Percentiles rank a stretch among this genome's conserved stretches.
These are phyloP conservation scores for Solanum sitiens DNA, from an alignment of 257 asterid genomes.

Conservation along the genomic window DNA sequence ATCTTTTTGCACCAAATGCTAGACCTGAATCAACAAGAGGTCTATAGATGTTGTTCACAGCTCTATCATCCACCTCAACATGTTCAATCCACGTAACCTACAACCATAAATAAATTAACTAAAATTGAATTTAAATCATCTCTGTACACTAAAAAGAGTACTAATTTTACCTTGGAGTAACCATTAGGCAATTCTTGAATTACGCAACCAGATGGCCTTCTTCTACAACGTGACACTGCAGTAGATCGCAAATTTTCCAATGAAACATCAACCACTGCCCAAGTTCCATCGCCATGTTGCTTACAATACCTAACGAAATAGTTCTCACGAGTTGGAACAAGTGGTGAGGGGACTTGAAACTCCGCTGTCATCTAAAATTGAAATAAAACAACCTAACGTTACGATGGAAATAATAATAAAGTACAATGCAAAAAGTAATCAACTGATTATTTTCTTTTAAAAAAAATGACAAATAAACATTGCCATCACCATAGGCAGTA, in stretches of 20 bases:
- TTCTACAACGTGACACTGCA: conserved; percentile 21
- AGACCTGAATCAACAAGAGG: conserved; percentile 31
- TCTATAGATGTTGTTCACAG: conserved; percentile 30
- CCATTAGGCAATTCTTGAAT: conserved; percentile 55
- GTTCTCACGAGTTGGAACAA: conserved; percentile 45
- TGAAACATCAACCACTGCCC: conserved; percentile 61
- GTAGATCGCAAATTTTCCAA: conserved; percentile 34
- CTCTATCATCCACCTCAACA: conserved; percentile 40
- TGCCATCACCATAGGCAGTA: not conserved
- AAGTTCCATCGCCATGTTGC: conserved; percentile 32
- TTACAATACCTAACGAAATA: conserved; percentile 42
- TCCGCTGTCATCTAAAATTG: conserved; percentile 41
- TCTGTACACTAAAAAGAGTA: not conserved
- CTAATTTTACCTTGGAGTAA: conserved; percentile 34
- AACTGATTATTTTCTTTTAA: no score
- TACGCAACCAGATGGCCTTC: conserved; percentile 56
- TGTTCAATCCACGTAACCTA: conserved; percentile 55
- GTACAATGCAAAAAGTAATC: no score
- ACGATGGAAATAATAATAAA: not conserved
- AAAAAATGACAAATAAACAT: not conserved
- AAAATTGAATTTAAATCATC: no score
- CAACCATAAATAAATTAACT: not conserved
- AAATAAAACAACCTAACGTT: not conserved
- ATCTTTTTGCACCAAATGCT: conserved; percentile 47
- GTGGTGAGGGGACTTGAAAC: conserved; percentile 53